These are phyloP conservation scores for Patellifolia procumbens DNA, from an alignment of 179 eudicot species.

Conservation along the genomic window DNA sequence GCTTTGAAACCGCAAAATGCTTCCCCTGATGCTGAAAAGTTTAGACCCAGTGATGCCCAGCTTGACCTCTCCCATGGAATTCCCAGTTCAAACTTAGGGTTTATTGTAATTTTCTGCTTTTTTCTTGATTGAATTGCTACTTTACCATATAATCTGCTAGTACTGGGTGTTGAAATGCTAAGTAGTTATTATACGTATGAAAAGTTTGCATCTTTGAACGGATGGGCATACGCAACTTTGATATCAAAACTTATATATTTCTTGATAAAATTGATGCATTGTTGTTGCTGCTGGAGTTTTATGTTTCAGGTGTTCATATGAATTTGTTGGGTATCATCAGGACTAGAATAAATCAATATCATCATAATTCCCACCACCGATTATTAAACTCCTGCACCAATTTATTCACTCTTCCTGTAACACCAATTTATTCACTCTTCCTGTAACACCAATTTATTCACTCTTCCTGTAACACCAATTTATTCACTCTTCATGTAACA, in stretches of 20 bases:
- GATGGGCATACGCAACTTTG: not conserved
- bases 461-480: too few species aligned
- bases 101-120: not conserved
- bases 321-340: conserved; percentile 11
- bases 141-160: not conserved
- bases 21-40: conserved; percentile 57
- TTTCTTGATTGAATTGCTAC: not conserved
- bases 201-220: not conserved
- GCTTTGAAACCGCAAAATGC: too few species aligned
- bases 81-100: conserved; percentile 57
- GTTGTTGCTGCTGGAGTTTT: not conserved
- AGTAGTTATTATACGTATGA: not conserved
- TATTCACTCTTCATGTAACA: too few species aligned
- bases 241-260: too few species aligned
- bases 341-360: too few species aligned
- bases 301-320: not conserved
- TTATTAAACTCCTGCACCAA: too few species aligned
- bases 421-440: too few species aligned
- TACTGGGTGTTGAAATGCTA: not conserved
- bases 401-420: too few species aligned
- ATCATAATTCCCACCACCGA: too few species aligned
- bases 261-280: not conserved
- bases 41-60: conserved; percentile 82
- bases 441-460: too few species aligned
- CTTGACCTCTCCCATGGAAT: conserved; percentile 71